Conservation (phyloP, 805 yeast species). For the Starmerella vaccinii region DNA sequence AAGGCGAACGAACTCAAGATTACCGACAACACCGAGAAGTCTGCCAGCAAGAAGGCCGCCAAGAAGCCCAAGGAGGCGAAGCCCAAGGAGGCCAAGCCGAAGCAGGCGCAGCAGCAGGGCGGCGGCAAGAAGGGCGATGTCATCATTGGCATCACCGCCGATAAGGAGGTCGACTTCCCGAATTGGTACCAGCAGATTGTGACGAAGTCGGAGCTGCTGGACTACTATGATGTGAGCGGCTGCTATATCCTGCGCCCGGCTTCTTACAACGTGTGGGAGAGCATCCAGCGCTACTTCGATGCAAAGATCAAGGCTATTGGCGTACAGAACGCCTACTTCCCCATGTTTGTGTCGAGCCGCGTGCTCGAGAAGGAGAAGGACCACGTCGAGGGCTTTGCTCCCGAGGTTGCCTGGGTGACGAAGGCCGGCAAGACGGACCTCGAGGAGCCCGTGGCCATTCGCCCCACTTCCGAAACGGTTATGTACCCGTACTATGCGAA, state of each 20-base stretch:
- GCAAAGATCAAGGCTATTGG: slow-evolving; percentile 71
- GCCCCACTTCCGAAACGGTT: slow-evolving; percentile 99
- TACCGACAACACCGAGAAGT: slow-evolving; percentile 41
- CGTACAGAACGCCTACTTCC: slow-evolving; percentile 92
- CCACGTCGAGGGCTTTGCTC: slow-evolving; percentile 98
- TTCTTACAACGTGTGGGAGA: slow-evolving; percentile 90
- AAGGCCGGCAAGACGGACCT: slow-evolving; percentile 87
- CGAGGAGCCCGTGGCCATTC: slow-evolving; percentile 96
- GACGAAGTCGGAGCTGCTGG: slow-evolving; percentile 96
- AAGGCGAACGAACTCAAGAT: slow-evolving; percentile 15
- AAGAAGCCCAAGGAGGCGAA: slow-evolving; percentile 49
- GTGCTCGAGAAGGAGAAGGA: slow-evolving; percentile 97
- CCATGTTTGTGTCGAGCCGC: slow-evolving; percentile 89
- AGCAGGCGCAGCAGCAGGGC: no score
- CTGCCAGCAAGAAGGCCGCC: slow-evolving; percentile 67
- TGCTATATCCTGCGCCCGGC: slow-evolving; percentile 96
- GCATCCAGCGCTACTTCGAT: slow-evolving; percentile 81
- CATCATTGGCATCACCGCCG: slow-evolving; percentile 81
- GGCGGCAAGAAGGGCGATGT: slow-evolving; percentile 23
- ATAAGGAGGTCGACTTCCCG: slow-evolving; percentile 83
- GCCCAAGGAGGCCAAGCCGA: slow-evolving; percentile 2
- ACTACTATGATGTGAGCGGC: slow-evolving; percentile 97
- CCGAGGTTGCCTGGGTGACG: slow-evolving; percentile 99
- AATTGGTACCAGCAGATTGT: slow-evolving; percentile 96
- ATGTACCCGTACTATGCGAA: slow-evolving; percentile 99